Conservation (phyloP, 331 rosid genomes). For the Dryas integrifolia region DNA sequence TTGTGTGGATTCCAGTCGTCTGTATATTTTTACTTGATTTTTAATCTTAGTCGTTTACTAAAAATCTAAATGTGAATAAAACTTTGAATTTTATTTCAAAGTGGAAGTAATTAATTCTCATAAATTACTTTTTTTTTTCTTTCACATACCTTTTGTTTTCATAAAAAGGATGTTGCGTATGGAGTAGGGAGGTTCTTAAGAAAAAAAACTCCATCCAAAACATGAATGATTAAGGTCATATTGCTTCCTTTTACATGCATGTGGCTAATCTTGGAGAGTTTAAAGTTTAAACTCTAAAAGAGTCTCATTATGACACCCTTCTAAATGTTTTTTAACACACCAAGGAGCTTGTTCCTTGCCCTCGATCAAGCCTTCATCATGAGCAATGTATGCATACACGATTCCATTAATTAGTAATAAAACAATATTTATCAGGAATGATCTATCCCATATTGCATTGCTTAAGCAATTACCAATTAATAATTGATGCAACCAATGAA, state of each 20-base stretch:
- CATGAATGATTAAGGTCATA: conserved; percentile 23
- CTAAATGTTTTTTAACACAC: neutral
- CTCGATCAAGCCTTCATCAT: conserved; percentile 28
- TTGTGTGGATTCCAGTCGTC: too few relatives aligned
- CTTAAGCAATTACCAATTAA: neutral
- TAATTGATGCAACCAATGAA: neutral
- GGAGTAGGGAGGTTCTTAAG: too few relatives aligned
- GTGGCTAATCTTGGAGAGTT: conserved; percentile 20
- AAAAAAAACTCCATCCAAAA: neutral
- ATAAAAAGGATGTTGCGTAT: too few relatives aligned
- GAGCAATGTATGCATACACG: conserved; percentile 9
- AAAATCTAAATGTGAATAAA: too few relatives aligned
- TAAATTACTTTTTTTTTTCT: too few relatives aligned
- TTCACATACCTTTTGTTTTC: too few relatives aligned
- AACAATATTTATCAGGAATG: neutral
- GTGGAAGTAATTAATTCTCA: too few relatives aligned
- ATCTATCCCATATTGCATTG: neutral
- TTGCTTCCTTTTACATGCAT: conserved; percentile 8
- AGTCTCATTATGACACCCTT: neutral
- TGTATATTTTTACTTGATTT: too few relatives aligned
- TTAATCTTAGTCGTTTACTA: too few relatives aligned
- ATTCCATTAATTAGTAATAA: neutral
- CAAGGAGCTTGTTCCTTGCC: conserved; percentile 11
- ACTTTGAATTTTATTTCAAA: too few relatives aligned
- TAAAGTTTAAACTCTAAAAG: conserved; percentile 20